Conservation (phyloP, 164 flowering plant species). For the Magnolia officinalis region DNA sequence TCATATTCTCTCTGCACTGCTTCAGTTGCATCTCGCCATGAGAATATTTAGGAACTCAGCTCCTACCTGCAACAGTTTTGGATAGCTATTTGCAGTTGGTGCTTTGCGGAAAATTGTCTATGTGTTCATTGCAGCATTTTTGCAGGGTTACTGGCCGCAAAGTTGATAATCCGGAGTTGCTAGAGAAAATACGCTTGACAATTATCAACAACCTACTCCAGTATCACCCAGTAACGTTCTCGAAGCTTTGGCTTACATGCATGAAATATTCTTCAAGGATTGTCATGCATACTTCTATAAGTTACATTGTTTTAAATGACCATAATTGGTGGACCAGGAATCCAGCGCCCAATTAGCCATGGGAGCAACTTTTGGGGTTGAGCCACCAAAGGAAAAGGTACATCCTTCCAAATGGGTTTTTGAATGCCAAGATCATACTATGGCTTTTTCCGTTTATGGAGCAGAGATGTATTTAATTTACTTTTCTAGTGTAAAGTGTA, state of each 20-base stretch:
- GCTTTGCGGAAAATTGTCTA: too few species aligned
- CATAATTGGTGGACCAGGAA: constrained; percentile 63
- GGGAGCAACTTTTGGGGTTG: constrained; percentile 79
- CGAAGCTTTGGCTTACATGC: background rate
- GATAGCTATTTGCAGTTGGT: background rate
- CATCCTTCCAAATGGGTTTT: background rate
- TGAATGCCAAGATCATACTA: too few species aligned
- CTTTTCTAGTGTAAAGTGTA: too few species aligned
- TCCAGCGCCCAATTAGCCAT: constrained; percentile 87
- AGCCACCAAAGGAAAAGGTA: constrained; percentile 70
- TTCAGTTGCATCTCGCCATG: too few species aligned
- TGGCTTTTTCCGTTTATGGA: too few species aligned
- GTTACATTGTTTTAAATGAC: constrained; percentile 9
- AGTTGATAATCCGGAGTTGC: constrained; percentile 89
- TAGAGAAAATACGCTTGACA: constrained; percentile 94
- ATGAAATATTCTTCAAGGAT: background rate
- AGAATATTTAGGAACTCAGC: background rate
- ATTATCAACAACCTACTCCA: constrained; percentile 83
- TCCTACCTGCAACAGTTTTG: background rate
- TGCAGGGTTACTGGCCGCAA: constrained; percentile 89
- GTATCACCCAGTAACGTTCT: constrained; percentile 78
- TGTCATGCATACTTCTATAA: background rate
- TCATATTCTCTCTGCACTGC: too few species aligned
- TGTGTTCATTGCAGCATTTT: background rate
- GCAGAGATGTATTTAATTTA: too few species aligned